phyloP scores from a whole-genome alignment of 768 basidiomycete species.

The Amanita brunnescens region DNA sequence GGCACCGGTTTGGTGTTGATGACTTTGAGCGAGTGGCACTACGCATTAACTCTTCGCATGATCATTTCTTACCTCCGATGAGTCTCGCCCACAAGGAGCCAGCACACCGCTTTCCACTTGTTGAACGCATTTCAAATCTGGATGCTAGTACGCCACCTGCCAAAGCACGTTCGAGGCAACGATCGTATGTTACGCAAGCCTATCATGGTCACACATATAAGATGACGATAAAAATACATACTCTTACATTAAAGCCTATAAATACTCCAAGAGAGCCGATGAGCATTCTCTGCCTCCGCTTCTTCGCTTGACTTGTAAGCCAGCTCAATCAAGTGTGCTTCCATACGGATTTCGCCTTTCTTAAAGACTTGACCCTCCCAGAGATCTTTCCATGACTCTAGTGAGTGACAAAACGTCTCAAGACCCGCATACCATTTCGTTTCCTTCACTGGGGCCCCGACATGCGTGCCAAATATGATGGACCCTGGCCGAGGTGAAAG shows the following conservation, averaged over 20 bases:
- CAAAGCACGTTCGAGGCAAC: too few species aligned
- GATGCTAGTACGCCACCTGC: too few species aligned
- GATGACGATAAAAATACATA: too few species aligned
- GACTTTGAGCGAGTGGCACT: too few species aligned
- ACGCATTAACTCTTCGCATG: too few species aligned
- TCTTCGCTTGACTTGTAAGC: constrained; percentile 26
- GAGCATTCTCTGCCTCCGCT: neutral
- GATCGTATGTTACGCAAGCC: too few species aligned
- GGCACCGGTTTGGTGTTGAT: too few species aligned
- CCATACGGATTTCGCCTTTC: constrained; percentile 19
- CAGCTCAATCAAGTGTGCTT: constrained; percentile 13
- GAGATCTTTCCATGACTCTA: constrained; percentile 24
- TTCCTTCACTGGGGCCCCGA: constrained; percentile 24
- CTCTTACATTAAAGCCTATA: constrained; percentile 8
- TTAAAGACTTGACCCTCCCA: constrained; percentile 28
- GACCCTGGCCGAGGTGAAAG: constrained; percentile 26
- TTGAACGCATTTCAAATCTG: too few species aligned
- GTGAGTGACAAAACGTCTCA: constrained; percentile 29
- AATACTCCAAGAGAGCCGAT: constrained; percentile 12
- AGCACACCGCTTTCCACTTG: too few species aligned
- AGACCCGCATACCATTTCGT: constrained; percentile 3
- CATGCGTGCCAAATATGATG: constrained; percentile 29
- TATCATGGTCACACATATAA: too few species aligned
- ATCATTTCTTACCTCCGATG: too few species aligned
- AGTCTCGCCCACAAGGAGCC: too few species aligned